Evolutionary conservation across 352 stramenopile species (phyloP).

Genomic region (Pythium scleroteichum): DNA sequence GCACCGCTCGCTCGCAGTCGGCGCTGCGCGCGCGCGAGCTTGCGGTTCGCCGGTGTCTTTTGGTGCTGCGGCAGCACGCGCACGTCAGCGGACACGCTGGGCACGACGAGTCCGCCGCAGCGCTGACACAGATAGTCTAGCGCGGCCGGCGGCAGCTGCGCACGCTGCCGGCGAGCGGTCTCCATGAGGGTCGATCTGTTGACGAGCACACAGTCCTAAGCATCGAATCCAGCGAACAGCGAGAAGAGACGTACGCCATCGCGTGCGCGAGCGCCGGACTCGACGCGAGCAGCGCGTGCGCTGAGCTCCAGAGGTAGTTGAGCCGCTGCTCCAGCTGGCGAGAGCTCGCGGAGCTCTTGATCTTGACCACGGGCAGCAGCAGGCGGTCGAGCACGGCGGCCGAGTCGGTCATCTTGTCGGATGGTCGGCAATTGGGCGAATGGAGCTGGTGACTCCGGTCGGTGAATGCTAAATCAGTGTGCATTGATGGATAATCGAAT

Average conservation of each 20-base stretch:
- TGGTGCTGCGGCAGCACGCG: slow-evolving; percentile 46
- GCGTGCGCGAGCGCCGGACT: slow-evolving; percentile 48
- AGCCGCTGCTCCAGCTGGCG: slow-evolving; percentile 70
- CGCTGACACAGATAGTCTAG: slow-evolving; percentile 70
- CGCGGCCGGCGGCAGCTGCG: slow-evolving; percentile 42
- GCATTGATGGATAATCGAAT: not conserved
- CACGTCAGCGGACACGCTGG: slow-evolving; percentile 55
- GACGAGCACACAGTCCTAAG: not conserved
- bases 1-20: slow-evolving; percentile 25
- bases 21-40: slow-evolving; percentile 43
- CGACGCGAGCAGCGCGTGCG: slow-evolving; percentile 46
- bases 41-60: slow-evolving; percentile 49
- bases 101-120: slow-evolving; percentile 61
- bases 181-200: slow-evolving; percentile 57
- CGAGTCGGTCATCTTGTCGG: not conserved
- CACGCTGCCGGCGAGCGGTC: slow-evolving; percentile 34
- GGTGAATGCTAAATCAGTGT: no score
- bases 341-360: slow-evolving; percentile 35
- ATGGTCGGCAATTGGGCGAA: no score
- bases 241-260: slow-evolving; percentile 40
- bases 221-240: not conserved
- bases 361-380: slow-evolving; percentile 44
- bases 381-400: slow-evolving; percentile 18
- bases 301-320: slow-evolving; percentile 62
- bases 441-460: no score